Percentiles rank a stretch among this genome's conserved stretches.
Conservation (phyloP, 1,284 basidiomycete species). For the Neonothopanus nambi region DNA sequence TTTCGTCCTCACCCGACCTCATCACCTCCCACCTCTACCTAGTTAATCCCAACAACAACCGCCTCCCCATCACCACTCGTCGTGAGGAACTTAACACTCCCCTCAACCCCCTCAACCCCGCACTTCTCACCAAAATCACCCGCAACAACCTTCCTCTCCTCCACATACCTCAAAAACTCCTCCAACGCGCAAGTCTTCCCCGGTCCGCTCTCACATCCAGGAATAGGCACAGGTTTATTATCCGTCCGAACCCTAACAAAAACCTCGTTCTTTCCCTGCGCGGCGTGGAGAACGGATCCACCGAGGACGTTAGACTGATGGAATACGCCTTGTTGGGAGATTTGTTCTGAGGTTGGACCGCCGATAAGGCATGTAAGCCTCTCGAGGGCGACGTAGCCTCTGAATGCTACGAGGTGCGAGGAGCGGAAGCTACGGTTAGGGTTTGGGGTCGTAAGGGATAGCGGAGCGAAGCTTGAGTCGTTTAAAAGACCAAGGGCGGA, state of each 20-base stretch:
- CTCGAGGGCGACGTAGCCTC: slow-evolving; percentile 42
- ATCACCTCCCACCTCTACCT: too few relatives aligned
- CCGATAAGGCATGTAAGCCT: slow-evolving; percentile 33
- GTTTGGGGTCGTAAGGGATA: slow-evolving; percentile 28
- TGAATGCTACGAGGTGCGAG: slow-evolving; percentile 40
- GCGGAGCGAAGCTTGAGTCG: slow-evolving; percentile 37
- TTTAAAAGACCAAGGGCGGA: slow-evolving; percentile 46
- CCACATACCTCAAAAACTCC: slow-evolving; percentile 32
- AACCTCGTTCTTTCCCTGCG: too few relatives aligned
- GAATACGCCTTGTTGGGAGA: slow-evolving; percentile 16
- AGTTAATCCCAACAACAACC: slow-evolving; percentile 8
- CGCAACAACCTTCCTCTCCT: slow-evolving; percentile 24
- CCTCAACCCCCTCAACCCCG: slow-evolving; percentile 28
- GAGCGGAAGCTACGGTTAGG: slow-evolving; percentile 36
- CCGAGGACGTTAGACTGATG: slow-evolving; percentile 15
- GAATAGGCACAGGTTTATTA: slow-evolving; percentile 39
- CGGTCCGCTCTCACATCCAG: slow-evolving; percentile 38
- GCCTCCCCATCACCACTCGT: slow-evolving; percentile 13
- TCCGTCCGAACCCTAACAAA: slow-evolving; percentile 40
- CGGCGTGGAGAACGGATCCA: slow-evolving; percentile 15
- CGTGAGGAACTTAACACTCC: slow-evolving; percentile 19
- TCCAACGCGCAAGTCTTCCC: slow-evolving; percentile 36
- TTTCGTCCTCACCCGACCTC: too few relatives aligned
- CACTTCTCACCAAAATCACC: slow-evolving; percentile 40
- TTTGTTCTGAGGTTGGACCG: slow-evolving; percentile 9